phyloP scores from a whole-genome alignment of 176 grass and related monocot genomes.

The Paspalum vaginatum region DNA sequence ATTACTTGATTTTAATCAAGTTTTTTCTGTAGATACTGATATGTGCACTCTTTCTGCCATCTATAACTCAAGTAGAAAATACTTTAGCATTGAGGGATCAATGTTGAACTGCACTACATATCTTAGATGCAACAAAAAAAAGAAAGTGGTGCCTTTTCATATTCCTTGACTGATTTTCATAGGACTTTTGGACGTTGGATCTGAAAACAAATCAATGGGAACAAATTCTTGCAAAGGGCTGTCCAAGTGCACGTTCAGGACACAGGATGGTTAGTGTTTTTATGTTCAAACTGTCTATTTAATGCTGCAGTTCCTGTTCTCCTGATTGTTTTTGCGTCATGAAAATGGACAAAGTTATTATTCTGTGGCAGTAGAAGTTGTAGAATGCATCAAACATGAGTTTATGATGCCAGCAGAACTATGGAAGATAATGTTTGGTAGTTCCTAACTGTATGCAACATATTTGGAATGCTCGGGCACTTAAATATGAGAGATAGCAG shows the following conservation, averaged over 20 bases:
- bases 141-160: conserved; percentile 11
- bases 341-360: conserved; percentile 4
- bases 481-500: conserved; percentile 12
- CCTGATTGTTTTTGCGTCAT: conserved; percentile 9
- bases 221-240: conserved; percentile 88
- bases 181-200: conserved; percentile 96
- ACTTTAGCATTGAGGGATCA: conserved; percentile 6
- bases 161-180: conserved; percentile 31
- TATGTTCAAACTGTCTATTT: conserved; percentile 25
- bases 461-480: background rate
- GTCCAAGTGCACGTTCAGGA: conserved; percentile 95
- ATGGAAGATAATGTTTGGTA: background rate
- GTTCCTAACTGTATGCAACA: background rate
- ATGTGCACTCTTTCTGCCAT: conserved; percentile 21
- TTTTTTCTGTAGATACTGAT: background rate
- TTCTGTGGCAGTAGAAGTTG: conserved; percentile 23
- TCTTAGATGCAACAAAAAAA: conserved; percentile 24
- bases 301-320: background rate
- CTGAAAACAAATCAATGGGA: conserved; percentile 98
- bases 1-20: conserved; percentile 15
- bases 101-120: background rate
- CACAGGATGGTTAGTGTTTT: conserved; percentile 77
- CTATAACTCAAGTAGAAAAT: background rate
- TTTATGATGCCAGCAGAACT: conserved; percentile 7
- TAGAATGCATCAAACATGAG: background rate